phyloP scores from a whole-genome alignment of 345 rosid genomes.

The Balakata baccata region DNA sequence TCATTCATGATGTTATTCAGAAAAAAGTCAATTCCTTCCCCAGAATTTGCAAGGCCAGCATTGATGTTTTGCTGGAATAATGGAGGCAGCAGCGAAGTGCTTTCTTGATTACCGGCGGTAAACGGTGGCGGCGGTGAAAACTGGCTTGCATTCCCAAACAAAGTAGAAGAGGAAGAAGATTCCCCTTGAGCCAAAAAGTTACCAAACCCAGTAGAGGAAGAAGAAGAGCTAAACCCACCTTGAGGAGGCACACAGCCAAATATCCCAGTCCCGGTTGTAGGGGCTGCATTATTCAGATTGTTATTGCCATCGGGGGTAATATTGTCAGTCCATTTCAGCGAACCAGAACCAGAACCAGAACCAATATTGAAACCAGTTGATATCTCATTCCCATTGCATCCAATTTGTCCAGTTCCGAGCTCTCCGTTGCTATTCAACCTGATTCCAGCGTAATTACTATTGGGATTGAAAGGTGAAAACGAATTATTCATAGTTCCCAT shows the following conservation, averaged over 20 bases:
- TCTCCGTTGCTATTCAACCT: slow-evolving; percentile 11
- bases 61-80: slow-evolving; percentile 5
- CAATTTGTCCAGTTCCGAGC: slow-evolving; percentile 12
- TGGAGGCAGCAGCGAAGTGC: not conserved
- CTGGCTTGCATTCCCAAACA: not conserved
- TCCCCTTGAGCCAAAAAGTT: not conserved
- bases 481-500: slow-evolving; percentile 3
- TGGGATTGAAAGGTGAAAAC: not conserved
- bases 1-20: not conserved
- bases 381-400: not conserved
- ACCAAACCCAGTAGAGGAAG: slow-evolving; percentile 5
- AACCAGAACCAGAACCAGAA: not conserved
- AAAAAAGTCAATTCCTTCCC: not conserved
- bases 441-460: slow-evolving; percentile 13
- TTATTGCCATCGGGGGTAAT: not conserved
- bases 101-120: slow-evolving; percentile 6
- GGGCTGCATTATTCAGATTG: not conserved
- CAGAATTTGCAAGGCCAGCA: slow-evolving; percentile 8
- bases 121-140: slow-evolving; percentile 7
- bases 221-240: slow-evolving; percentile 7
- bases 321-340: slow-evolving; percentile 3
- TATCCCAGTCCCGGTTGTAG: not conserved
- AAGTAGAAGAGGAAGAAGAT: slow-evolving; percentile 5
- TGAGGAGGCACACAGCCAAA: slow-evolving; percentile 2
- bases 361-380: not conserved